Percentiles rank a stretch among this genome's conserved stretches.
These are phyloP conservation scores for Pterocarpus macrocarpus DNA, from an alignment of 306 rosid species.

Conservation along the genomic window DNA sequence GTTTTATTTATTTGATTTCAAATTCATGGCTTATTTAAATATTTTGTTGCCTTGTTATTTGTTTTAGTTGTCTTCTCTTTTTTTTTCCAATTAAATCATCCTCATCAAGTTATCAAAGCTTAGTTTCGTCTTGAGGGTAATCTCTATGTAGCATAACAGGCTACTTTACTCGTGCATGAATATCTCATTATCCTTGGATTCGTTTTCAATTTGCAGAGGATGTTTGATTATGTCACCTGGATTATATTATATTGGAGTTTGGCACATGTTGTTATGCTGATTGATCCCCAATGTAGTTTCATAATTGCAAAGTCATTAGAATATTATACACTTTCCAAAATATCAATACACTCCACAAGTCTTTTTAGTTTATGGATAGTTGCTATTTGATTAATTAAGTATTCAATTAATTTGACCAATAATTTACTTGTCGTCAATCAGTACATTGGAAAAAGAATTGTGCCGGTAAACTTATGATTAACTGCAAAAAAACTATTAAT, in stretches of 20 bases:
- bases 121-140: constrained; percentile 5
- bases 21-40: constrained; percentile 23
- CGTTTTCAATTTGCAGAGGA: background rate
- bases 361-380: background rate
- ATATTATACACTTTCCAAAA: background rate
- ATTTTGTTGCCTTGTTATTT: constrained; percentile 11
- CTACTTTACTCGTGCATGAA: background rate
- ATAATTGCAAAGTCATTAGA: background rate
- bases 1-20: background rate
- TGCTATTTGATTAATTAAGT: background rate
- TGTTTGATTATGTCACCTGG: background rate
- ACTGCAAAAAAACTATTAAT: background rate
- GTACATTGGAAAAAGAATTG: background rate
- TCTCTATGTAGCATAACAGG: background rate
- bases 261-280: constrained; percentile 5
- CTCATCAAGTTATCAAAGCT: background rate
- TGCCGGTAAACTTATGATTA: background rate
- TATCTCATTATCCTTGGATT: constrained; percentile 29
- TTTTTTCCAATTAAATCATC: constrained; percentile 32
- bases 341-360: background rate
- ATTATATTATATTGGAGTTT: background rate
- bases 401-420: background rate
- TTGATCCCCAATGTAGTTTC: background rate
- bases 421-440: background rate
- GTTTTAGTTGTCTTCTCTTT: background rate